phyloP scores from a whole-genome alignment of 2,329 filamentous ascomycete genomes.

The Didymella keratinophila region DNA sequence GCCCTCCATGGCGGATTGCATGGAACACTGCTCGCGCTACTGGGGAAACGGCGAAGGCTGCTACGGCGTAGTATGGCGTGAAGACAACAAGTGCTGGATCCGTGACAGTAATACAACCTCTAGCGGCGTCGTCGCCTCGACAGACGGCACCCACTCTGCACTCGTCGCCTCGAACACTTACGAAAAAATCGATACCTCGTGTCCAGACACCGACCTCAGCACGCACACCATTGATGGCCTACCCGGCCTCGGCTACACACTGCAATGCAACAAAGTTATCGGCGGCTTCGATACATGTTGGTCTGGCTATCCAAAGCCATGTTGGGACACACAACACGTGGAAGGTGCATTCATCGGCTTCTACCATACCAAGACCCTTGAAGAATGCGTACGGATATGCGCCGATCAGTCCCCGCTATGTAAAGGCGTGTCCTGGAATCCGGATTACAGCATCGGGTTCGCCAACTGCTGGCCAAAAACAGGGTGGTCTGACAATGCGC shows the following conservation, averaged over 20 bases:
- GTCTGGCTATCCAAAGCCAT: conserved; percentile 32
- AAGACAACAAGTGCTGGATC: conserved; percentile 37
- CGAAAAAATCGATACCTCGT: conserved; percentile 29
- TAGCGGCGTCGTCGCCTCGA: conserved; percentile 11
- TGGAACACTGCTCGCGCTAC: conserved; percentile 45
- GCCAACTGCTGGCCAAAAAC: conserved; percentile 48
- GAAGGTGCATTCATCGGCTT: conserved; percentile 30
- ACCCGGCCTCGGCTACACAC: conserved; percentile 37
- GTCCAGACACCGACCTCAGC: conserved; percentile 34
- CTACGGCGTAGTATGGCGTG: conserved; percentile 40
- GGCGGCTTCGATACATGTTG: conserved; percentile 31
- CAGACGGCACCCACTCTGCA: conserved; percentile 30
- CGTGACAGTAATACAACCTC: conserved; percentile 35
- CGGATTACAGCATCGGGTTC: conserved; percentile 38
- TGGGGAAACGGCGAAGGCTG: conserved; percentile 43
- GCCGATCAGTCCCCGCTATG: conserved; percentile 41
- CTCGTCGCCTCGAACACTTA: conserved; percentile 34
- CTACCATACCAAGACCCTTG: conserved; percentile 39
- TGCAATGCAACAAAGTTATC: conserved; percentile 41
- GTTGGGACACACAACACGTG: conserved; percentile 15
- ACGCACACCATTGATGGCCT: conserved; percentile 32
- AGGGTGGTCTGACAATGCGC: conserved; percentile 17
- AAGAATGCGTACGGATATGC: conserved; percentile 41
- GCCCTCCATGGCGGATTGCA: conserved; percentile 34
- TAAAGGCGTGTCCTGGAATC: conserved; percentile 40